Base-by-base conservation (phyloP, 495 filamentous ascomycete species). In the Daldinia grandis region DNA sequence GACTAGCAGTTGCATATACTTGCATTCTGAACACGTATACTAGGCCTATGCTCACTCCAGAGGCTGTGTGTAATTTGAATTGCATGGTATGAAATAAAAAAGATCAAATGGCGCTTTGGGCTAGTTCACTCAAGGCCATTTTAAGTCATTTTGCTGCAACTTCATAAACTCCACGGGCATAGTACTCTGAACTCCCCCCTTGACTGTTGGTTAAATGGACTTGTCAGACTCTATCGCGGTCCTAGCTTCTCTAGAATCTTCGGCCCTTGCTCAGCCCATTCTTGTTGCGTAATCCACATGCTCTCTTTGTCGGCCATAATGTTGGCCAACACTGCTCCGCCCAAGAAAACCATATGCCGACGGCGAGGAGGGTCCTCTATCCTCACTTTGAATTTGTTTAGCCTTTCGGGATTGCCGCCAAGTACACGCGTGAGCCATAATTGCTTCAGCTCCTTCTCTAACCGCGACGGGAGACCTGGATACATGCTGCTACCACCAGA, bases 361-460 rank as follows among this genome's bases (percentile, higher is more conserved):
- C 95, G 88, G 81, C 95, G 87, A 17, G 95, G 95, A 50, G 95
- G 96, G 78, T 99, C 95, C 76, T 99, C 96, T 80, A 99, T 98
- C 77, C 95, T 89, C 38, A 98, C 94, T 87, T 98, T 98, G 87
- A 99, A 98, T 90, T 98, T 99, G 81, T 88, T 94, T 70, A 99
- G 80, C 70, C 95, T 87, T 80, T 97, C 94, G 14, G 95, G 94
- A 78, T 99, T 91, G 25, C 94, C 93, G 24, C 88, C 85, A 70
- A 98, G 83, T 40, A 98, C 93, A 66, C 91, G 90, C 12, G 95
- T 98, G 62, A 99, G 87, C 96, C 96, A 98, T 75, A 99, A 79
- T 83, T 99, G 95, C 85, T 98, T 98, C 69, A 99, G 81, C 81
- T 99, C 95, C 84, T 98, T 98, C 85, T 99, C 95, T 78, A 99